Percentiles rank a stretch among this genome's conserved stretches.
Conservation (phyloP, 345 rosid genomes). For the Toxicodendron radicans region DNA sequence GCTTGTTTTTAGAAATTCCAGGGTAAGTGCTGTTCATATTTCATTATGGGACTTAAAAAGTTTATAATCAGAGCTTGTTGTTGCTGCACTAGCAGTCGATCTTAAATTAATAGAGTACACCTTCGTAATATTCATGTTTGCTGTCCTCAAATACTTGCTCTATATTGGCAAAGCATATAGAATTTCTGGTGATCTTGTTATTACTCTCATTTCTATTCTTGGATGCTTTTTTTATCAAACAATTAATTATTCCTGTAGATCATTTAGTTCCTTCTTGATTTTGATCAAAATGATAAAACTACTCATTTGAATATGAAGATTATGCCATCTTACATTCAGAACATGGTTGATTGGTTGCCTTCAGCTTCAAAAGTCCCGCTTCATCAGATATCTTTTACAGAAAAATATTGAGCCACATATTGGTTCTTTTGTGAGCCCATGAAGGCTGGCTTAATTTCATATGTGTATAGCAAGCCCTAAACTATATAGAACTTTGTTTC, state of each 20-base stretch:
- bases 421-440: background rate
- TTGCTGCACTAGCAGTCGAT: background rate
- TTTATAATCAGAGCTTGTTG: background rate
- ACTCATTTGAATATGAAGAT: background rate
- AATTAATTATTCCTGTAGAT: background rate
- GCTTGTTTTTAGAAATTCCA: slow-evolving; percentile 76
- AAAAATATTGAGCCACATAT: background rate
- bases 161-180: background rate
- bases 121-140: background rate
- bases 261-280: no score
- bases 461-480: background rate
- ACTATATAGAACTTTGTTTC: background rate
- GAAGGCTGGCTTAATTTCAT: background rate
- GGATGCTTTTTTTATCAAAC: background rate
- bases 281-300: background rate
- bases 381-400: background rate
- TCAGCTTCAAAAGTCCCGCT: background rate
- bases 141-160: background rate
- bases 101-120: background rate
- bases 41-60: background rate
- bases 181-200: background rate
- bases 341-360: background rate
- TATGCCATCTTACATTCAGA: background rate
- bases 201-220: background rate
- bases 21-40: slow-evolving; percentile 51